Conservation (phyloP, 352 stramenopile species). For the Globisporangium acanthophoron region DNA sequence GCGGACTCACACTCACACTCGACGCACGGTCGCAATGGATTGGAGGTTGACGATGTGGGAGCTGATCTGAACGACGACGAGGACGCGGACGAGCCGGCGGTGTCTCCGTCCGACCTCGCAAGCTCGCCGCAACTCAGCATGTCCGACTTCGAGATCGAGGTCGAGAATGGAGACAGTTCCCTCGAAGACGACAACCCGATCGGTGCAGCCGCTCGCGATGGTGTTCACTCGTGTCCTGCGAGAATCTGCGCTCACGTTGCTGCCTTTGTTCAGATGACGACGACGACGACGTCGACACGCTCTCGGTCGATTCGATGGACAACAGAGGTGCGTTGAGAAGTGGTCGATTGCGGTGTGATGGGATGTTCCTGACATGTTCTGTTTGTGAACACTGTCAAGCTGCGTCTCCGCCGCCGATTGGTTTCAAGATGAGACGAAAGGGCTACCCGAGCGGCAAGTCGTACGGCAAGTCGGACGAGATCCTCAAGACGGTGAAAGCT, state of each 20-base stretch:
- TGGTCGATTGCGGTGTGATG: background rate
- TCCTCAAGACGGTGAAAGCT: constrained; percentile 11
- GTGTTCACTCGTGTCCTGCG: background rate
- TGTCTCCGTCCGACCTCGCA: constrained; percentile 9
- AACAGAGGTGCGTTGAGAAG: constrained; percentile 1
- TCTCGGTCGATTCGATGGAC: constrained; percentile 9
- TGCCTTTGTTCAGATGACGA: constrained; percentile 14
- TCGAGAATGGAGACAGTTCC: constrained; percentile 11
- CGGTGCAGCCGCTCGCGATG: background rate
- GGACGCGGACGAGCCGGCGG: constrained; percentile 2
- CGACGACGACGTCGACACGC: constrained; percentile 16
- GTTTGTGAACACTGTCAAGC: background rate
- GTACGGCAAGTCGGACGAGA: constrained; percentile 17
- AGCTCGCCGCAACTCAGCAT: constrained; percentile 7
- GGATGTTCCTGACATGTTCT: background rate
- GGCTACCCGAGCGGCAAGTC: constrained; percentile 11
- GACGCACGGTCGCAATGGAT: background rate
- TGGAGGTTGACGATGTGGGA: background rate
- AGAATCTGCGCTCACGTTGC: background rate
- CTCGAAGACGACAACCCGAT: constrained; percentile 15
- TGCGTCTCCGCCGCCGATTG: constrained; percentile 1
- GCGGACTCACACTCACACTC: background rate
- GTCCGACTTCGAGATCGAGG: constrained; percentile 10
- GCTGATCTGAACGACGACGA: background rate
- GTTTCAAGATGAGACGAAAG: constrained; percentile 8